phyloP scores from a whole-genome alignment of 495 filamentous ascomycete species.

The Podospora comata region DNA sequence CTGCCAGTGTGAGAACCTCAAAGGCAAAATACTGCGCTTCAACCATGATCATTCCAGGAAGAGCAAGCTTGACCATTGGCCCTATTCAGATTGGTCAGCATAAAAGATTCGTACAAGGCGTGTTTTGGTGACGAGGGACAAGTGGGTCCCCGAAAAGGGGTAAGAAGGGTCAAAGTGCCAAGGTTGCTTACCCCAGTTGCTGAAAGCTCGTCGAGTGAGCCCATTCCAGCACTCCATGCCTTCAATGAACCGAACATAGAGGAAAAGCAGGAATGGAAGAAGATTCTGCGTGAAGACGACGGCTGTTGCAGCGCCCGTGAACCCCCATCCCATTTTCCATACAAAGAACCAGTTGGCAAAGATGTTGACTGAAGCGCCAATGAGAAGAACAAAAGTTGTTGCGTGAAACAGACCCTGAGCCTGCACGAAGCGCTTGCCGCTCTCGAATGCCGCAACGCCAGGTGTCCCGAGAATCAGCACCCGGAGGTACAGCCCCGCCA shows the following conservation, averaged over 20 bases:
- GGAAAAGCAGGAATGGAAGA: conserved; percentile 68
- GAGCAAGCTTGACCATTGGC: conserved; percentile 75
- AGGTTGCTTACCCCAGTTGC: conserved; percentile 63
- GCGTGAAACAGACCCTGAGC: conserved; percentile 69
- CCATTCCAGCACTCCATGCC: conserved; percentile 88
- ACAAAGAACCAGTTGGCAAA: conserved; percentile 68
- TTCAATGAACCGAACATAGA: conserved; percentile 71
- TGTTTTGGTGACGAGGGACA: neutral
- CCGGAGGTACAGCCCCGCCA: conserved; percentile 66
- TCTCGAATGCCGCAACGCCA: conserved; percentile 66
- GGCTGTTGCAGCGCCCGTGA: conserved; percentile 79
- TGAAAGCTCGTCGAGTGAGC: conserved; percentile 62
- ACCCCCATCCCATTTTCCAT: conserved; percentile 72
- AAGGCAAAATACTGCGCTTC: conserved; percentile 79
- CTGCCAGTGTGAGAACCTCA: conserved; percentile 65
- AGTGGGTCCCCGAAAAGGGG: neutral
- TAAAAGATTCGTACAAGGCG: neutral
- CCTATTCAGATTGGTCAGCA: conserved; percentile 8
- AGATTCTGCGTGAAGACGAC: conserved; percentile 78
- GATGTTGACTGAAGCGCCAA: conserved; percentile 64
- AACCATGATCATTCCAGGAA: conserved; percentile 81
- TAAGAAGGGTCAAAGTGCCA: neutral
- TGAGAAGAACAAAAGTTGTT: conserved; percentile 61
- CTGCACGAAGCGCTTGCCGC: conserved; percentile 68
- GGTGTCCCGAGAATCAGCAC: conserved; percentile 63